phyloP scores from a whole-genome alignment of 768 basidiomycete genomes.

The Leccinum subgranulosum region DNA sequence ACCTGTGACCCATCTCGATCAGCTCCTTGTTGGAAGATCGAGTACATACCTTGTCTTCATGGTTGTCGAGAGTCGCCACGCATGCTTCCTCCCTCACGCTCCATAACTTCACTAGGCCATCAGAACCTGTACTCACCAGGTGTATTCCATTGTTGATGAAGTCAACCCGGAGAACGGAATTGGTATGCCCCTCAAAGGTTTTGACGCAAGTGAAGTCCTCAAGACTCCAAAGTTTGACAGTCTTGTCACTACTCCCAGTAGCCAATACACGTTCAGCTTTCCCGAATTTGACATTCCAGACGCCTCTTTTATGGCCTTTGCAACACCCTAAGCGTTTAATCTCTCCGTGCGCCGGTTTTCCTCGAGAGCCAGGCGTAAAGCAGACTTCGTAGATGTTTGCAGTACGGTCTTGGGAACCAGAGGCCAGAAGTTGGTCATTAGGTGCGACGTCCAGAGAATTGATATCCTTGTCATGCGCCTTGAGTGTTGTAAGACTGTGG shows the following conservation, averaged over 20 bases:
- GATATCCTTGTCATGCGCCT: conserved; percentile 98
- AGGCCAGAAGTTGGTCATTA: conserved; percentile 83
- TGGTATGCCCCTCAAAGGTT: conserved; percentile 98
- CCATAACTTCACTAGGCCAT: conserved; percentile 97
- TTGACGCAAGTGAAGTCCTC: conserved; percentile 92
- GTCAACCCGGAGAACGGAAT: conserved; percentile 91
- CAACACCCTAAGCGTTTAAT: conserved; percentile 80
- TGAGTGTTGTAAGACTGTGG: conserved; percentile 78
- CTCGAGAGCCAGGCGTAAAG: conserved; percentile 42
- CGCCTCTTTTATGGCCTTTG: conserved; percentile 94
- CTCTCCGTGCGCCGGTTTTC: conserved; percentile 56
- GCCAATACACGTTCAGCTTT: conserved; percentile 80
- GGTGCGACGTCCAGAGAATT: conserved; percentile 93
- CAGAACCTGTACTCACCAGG: conserved; percentile 86
- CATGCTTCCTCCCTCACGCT: conserved; percentile 88
- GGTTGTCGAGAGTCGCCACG: conserved; percentile 87
- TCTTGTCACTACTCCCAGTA: conserved; percentile 94
- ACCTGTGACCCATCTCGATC: conserved; percentile 50
- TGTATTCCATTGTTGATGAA: conserved; percentile 83
- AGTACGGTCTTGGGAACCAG: conserved; percentile 94
- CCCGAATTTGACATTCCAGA: conserved; percentile 93
- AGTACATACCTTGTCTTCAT: conserved; percentile 85
- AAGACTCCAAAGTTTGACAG: conserved; percentile 90
- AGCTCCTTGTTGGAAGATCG: neutral
- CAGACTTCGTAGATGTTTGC: conserved; percentile 86